Conservation (phyloP, 192 early-diverging fungal species). For the Globomyces pollinis-pini region DNA sequence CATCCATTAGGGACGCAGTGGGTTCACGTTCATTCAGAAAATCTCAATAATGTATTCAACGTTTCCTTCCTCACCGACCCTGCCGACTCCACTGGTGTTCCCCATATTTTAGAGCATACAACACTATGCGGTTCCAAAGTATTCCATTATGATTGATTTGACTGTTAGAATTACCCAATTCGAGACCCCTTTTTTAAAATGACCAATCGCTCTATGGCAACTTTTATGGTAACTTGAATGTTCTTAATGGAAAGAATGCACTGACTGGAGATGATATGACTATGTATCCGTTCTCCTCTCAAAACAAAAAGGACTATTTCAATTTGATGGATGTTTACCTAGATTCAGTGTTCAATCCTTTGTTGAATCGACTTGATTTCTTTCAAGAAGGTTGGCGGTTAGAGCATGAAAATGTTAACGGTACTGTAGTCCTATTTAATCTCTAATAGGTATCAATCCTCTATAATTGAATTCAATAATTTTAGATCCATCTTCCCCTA, state of each 20-base stretch:
- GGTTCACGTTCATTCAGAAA: slow-evolving; percentile 79
- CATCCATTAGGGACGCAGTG: slow-evolving; percentile 61
- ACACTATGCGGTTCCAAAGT: slow-evolving; percentile 80
- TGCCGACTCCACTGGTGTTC: slow-evolving; percentile 73
- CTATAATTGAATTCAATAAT: too few relatives aligned
- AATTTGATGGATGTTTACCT: slow-evolving; percentile 88
- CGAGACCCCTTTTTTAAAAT: slow-evolving; percentile 99
- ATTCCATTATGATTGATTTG: slow-evolving; percentile 61
- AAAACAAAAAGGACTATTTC: slow-evolving; percentile 78
- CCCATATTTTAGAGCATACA: slow-evolving; percentile 94
- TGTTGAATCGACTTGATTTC: slow-evolving; percentile 75
- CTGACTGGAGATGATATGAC: slow-evolving; percentile 84
- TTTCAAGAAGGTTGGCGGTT: slow-evolving; percentile 91
- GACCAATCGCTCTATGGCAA: slow-evolving; percentile 88
- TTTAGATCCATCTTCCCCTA: slow-evolving; percentile 49
- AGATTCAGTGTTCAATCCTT: slow-evolving; percentile 81
- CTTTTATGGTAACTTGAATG: too few relatives aligned
- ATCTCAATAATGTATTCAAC: slow-evolving; percentile 86
- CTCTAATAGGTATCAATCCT: slow-evolving; percentile 26
- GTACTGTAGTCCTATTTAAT: too few relatives aligned
- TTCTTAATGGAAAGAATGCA: too few relatives aligned
- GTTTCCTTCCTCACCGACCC: slow-evolving; percentile 85
- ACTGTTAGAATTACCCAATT: not conserved
- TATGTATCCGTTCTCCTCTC: slow-evolving; percentile 88
- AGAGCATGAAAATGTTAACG: slow-evolving; percentile 66